These are phyloP conservation scores for Neonectria sp. DNA, from an alignment of 2,329 filamentous ascomycete species.

Conservation along the genomic window DNA sequence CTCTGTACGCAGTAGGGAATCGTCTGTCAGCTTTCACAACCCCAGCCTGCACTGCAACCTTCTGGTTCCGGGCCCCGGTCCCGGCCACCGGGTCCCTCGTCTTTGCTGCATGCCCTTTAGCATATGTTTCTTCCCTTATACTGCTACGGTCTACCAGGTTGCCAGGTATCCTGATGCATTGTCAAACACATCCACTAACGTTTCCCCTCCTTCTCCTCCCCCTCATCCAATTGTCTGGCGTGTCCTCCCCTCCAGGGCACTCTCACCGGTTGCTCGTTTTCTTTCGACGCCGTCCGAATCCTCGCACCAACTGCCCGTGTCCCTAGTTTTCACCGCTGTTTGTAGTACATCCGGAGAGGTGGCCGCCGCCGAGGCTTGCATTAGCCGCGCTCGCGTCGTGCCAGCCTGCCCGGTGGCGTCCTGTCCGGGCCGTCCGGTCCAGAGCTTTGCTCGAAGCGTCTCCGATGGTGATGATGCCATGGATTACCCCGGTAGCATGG, in stretches of 20 bases:
- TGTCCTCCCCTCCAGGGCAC: constrained; percentile 42
- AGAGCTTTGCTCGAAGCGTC: constrained; percentile 38
- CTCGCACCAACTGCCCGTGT: constrained; percentile 7
- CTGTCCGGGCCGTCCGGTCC: constrained; percentile 36
- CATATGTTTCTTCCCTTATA: constrained; percentile 22
- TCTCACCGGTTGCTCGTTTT: constrained; percentile 40
- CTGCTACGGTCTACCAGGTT: background rate
- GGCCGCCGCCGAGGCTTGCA: constrained; percentile 39
- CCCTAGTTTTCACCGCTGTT: constrained; percentile 45
- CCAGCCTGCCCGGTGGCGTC: constrained; percentile 35
- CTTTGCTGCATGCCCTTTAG: constrained; percentile 24
- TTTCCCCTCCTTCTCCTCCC: constrained; percentile 37
- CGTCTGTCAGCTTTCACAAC: constrained; percentile 30
- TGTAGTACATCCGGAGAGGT: constrained; percentile 31
- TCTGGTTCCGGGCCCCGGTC: constrained; percentile 37
- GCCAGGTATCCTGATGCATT: constrained; percentile 23
- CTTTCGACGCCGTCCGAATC: constrained; percentile 13
- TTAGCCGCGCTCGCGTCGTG: constrained; percentile 39
- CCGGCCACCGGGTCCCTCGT: constrained; percentile 35
- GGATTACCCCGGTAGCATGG: constrained; percentile 30
- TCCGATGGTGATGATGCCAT: constrained; percentile 42
- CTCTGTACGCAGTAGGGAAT: constrained; percentile 15
- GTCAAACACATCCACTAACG: constrained; percentile 32
- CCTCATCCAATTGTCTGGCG: constrained; percentile 44
- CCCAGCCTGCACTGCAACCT: constrained; percentile 38